Conservation (phyloP, 768 basidiomycete species). For the Guyanaporus albipodus region DNA sequence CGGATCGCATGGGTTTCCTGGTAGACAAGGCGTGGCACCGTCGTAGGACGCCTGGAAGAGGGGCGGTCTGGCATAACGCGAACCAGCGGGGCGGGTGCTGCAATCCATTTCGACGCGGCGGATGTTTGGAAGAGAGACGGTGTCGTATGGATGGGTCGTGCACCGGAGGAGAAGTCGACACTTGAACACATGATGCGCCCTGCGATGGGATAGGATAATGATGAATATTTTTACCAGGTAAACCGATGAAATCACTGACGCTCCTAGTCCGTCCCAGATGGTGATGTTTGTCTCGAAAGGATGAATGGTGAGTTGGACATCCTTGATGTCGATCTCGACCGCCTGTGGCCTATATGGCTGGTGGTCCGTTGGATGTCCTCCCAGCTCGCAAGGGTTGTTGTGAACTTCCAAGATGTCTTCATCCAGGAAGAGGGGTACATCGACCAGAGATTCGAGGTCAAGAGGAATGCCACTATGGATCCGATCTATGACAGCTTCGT, state of each 20-base stretch:
- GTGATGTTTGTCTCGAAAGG: conserved; percentile 16
- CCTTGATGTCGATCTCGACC: neutral
- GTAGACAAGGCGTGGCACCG: conserved; percentile 4
- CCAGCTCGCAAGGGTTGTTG: no score
- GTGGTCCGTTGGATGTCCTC: no score
- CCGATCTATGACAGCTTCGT: conserved; percentile 1
- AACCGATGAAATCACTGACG: conserved; percentile 15
- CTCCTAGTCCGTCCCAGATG: conserved; percentile 23
- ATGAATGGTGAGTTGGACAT: conserved; percentile 15
- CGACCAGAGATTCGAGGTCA: neutral
- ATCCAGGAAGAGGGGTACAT: neutral
- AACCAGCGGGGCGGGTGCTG: conserved; percentile 8
- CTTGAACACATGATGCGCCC: conserved; percentile 18
- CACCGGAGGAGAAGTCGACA: conserved; percentile 26
- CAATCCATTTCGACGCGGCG: conserved; percentile 21
- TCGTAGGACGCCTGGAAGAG: conserved; percentile 14
- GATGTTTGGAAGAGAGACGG: conserved; percentile 7
- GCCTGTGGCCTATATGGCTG: no score
- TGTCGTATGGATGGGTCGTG: conserved; percentile 7
- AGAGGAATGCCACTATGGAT: conserved; percentile 4
- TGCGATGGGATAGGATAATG: neutral
- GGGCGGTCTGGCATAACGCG: conserved; percentile 1
- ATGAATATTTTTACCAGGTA: no score
- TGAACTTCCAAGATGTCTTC: neutral
- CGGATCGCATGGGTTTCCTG: neutral